Evolutionary conservation across 2,329 filamentous ascomycete genomes (phyloP), one percentile per base, ranked within the genome.

Genomic region (Aphanoascus verrucosus): DNA sequence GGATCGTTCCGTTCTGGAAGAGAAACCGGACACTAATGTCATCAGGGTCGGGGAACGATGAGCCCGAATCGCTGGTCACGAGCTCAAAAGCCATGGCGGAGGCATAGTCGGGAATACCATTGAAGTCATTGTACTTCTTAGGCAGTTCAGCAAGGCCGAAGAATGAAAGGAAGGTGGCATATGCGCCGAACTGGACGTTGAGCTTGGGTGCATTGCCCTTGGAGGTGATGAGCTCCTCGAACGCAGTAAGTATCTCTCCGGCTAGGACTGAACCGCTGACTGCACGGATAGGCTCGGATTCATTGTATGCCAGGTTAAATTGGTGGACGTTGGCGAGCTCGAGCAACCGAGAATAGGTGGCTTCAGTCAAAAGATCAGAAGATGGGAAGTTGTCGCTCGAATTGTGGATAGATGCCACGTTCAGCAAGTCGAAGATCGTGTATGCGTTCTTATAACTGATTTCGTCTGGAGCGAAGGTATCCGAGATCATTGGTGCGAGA

Each of bases 291-390:
- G 67, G 60, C 40, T 73, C 71, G 1, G 69, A 68, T 61, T 73
- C 70, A 72, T 94, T 91, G 79, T 85, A 94, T 51, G 87, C 87
- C 12, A 93, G 81, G 63, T 83, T 84, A 75, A 80, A 94, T 68
- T 96, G 86, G 68, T 93, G 86, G 55, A 74, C 72, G 65, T 90
- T 82, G 60, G 90, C 89, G 32, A 93, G 80, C n/a, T 78, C 77
- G 61, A 79, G 77, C 54, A 93, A 78, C 65, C 85, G 80, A 61
- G 72, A 65, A 53, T 88, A 73, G 23, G 78, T 77, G 1, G 74
- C 71, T 37, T 72, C 61, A 45, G 81, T 84, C 56, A 90, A 77
- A 44, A 86, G 74, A 49, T 79, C 65, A 20, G 71, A 64, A 2
- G 77, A 77, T 23, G 79, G 75, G 62, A 88, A 85, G 68, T 80